phyloP scores from a whole-genome alignment of 805 yeast genomes.

The Sugiyamaella boreocaroliniensis region DNA sequence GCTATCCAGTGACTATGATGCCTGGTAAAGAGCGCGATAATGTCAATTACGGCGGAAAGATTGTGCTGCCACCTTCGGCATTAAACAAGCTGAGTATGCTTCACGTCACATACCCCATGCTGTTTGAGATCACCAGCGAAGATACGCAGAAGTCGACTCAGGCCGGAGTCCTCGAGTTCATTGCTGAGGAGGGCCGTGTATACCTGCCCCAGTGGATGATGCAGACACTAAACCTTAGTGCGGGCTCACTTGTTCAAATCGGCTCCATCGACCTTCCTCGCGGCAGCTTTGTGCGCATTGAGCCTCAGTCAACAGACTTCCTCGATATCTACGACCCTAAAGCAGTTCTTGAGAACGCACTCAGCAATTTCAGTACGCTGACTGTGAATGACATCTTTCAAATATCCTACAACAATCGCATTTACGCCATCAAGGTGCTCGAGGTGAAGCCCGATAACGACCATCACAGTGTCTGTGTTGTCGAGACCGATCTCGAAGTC shows the following conservation, averaged over 20 bases:
- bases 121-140: slow-evolving; percentile 72
- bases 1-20: slow-evolving; percentile 90
- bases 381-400: slow-evolving; percentile 81
- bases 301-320: slow-evolving; percentile 92
- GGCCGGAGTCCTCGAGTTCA: slow-evolving; percentile 92
- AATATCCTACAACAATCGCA: slow-evolving; percentile 70
- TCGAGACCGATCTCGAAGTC: slow-evolving; percentile 93
- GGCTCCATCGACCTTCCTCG: slow-evolving; percentile 67
- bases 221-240: slow-evolving; percentile 59
- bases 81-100: slow-evolving; percentile 78
- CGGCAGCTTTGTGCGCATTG: slow-evolving; percentile 85
- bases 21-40: slow-evolving; percentile 59
- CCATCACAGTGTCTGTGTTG: slow-evolving; percentile 75
- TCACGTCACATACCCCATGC: slow-evolving; percentile 93
- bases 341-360: slow-evolving; percentile 89
- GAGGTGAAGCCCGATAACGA: slow-evolving; percentile 76
- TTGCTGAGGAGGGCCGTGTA: slow-evolving; percentile 94
- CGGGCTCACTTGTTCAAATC: slow-evolving; percentile 77
- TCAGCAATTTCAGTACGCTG: slow-evolving; percentile 82
- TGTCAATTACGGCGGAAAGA: slow-evolving; percentile 92
- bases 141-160: slow-evolving; percentile 58
- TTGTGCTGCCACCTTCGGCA: slow-evolving; percentile 90
- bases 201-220: slow-evolving; percentile 97
- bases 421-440: slow-evolving; percentile 72
- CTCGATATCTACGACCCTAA: slow-evolving; percentile 92